Evolutionary conservation across 768 basidiomycete species (phyloP).

Genomic region (Podaxis sp.): DNA sequence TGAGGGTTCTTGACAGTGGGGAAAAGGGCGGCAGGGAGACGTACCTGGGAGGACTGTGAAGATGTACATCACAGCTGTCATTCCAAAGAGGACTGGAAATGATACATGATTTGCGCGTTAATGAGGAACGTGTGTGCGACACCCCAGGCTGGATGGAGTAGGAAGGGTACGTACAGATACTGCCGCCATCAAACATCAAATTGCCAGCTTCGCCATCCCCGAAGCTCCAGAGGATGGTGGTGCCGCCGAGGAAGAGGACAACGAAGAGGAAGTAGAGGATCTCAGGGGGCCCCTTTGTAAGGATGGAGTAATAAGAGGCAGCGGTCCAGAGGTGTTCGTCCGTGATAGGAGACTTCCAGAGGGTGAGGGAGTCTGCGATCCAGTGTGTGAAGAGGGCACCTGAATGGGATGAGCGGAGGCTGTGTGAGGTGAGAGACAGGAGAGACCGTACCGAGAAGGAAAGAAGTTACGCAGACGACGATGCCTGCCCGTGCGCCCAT

Average conservation of each 20-base stretch:
- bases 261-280: constrained; percentile 57
- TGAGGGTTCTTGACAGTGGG: not conserved
- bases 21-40: constrained; percentile 26
- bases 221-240: constrained; percentile 76
- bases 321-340: constrained; percentile 83
- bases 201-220: constrained; percentile 78
- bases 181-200: constrained; percentile 90
- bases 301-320: constrained; percentile 78
- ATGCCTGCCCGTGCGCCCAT: constrained; percentile 76
- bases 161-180: constrained; percentile 63
- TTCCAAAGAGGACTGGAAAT: constrained; percentile 68
- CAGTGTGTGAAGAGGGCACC: constrained; percentile 86
- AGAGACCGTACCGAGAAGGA: constrained; percentile 36
- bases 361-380: constrained; percentile 89
- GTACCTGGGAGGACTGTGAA: constrained; percentile 80
- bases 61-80: constrained; percentile 69
- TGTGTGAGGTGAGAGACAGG: not conserved
- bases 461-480: constrained; percentile 76
- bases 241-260: constrained; percentile 57
- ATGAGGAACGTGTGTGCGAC: not conserved
- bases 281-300: constrained; percentile 62
- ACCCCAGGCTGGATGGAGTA: not conserved
- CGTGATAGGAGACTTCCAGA: constrained; percentile 88
- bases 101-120: not conserved
- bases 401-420: constrained; percentile 27